A percentile compares a stretch with the other conserved stretches of the same genome.
Conservation (phyloP, 495 filamentous ascomycete genomes). For the Aspergillus incahuasiensis region DNA sequence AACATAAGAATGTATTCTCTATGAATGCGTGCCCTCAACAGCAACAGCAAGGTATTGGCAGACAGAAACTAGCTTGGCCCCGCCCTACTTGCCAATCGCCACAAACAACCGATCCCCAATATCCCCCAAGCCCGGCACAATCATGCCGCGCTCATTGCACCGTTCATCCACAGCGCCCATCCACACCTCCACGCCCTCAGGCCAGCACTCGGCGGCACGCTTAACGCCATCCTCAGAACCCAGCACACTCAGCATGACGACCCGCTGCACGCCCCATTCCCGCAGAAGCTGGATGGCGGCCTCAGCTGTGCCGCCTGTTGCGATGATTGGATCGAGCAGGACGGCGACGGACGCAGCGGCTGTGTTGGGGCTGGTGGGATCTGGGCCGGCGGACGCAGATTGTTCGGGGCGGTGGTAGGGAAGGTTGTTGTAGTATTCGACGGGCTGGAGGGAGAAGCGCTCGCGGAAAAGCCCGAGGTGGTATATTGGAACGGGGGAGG, state of each 20-base stretch:
- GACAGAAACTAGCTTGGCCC: not conserved
- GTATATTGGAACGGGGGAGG: conserved; percentile 74
- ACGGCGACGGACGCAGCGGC: conserved; percentile 63
- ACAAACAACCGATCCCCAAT: conserved; percentile 90
- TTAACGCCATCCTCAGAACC: conserved; percentile 62
- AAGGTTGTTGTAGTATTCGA: conserved; percentile 98
- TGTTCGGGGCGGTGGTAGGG: conserved; percentile 57
- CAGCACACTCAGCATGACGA: conserved; percentile 74
- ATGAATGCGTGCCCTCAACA: not conserved
- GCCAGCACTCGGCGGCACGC: conserved; percentile 68
- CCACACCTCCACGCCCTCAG: conserved; percentile 73
- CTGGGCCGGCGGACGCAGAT: conserved; percentile 6
- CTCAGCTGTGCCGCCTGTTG: conserved; percentile 83
- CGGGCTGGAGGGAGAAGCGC: conserved; percentile 73
- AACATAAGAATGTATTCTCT: not conserved
- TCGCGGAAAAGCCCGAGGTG: conserved; percentile 94
- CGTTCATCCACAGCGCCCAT: conserved; percentile 72
- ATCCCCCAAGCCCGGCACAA: conserved; percentile 86
- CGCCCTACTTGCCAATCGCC: conserved; percentile 79
- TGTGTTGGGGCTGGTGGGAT: conserved; percentile 30
- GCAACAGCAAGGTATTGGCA: not conserved
- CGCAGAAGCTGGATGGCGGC: conserved; percentile 84
- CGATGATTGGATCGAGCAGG: conserved; percentile 87
- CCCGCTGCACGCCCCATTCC: conserved; percentile 83
- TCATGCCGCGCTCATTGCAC: conserved; percentile 75